These are phyloP conservation scores for Komagataea norvegica DNA, from an alignment of 1,139 yeast species.

Conservation along the genomic window DNA sequence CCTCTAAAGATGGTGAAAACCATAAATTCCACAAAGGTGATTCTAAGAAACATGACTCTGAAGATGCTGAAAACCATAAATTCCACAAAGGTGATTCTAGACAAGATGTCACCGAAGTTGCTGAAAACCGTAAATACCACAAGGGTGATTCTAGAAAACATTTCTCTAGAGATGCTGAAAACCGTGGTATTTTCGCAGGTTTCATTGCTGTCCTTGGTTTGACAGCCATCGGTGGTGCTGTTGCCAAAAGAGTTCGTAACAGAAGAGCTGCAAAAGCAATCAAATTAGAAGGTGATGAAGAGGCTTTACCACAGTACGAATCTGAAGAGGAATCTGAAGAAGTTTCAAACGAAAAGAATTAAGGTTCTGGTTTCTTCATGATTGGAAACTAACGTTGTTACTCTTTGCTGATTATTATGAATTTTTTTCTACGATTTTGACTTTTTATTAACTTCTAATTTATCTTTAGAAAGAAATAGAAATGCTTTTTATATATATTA, in stretches of 20 bases:
- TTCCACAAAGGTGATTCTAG: too few relatives aligned
- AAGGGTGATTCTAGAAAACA: conserved; percentile 3
- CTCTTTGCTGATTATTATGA: background rate
- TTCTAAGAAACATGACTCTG: too few relatives aligned
- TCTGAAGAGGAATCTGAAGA: conserved; percentile 5
- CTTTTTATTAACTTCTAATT: background rate
- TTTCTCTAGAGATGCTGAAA: conserved; percentile 10
- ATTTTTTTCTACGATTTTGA: background rate
- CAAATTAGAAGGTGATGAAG: conserved; percentile 11
- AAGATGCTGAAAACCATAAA: too few relatives aligned
- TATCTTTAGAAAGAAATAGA: too few relatives aligned
- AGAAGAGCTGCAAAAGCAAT: conserved; percentile 6
- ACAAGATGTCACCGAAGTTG: too few relatives aligned
- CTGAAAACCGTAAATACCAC: too few relatives aligned
- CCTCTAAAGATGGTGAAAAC: too few relatives aligned
- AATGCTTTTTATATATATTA: too few relatives aligned
- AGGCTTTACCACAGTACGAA: conserved; percentile 13
- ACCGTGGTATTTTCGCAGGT: conserved; percentile 15
- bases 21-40: conserved; percentile 11
- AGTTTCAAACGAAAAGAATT: conserved; percentile 5
- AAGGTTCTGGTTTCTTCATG: background rate
- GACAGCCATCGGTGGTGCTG: conserved; percentile 2
- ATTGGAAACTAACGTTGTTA: too few relatives aligned
- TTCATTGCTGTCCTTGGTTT: conserved; percentile 10
- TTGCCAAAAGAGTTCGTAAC: conserved; percentile 5